Conservation (phyloP, 768 basidiomycete species). For the Psilocybe sp. region DNA sequence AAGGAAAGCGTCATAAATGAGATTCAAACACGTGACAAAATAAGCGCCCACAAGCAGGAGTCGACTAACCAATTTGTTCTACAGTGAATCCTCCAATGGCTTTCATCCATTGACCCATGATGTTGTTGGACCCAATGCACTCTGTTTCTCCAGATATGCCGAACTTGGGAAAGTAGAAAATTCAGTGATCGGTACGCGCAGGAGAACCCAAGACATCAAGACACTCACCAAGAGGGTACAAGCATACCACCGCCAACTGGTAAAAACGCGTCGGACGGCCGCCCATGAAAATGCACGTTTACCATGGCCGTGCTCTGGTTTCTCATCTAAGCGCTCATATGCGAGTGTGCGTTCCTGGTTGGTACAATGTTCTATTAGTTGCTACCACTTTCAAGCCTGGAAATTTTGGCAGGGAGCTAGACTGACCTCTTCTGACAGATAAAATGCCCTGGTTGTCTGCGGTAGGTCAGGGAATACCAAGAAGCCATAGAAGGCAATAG, state of each 20-base stretch:
- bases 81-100: constrained; percentile 60
- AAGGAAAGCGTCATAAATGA: not conserved
- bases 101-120: constrained; percentile 73
- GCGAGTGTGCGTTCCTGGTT: constrained; percentile 55
- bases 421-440: constrained; percentile 53
- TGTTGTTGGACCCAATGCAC: constrained; percentile 65
- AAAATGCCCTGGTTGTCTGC: constrained; percentile 59
- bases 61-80: constrained; percentile 50
- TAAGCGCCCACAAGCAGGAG: not conserved
- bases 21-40: not conserved
- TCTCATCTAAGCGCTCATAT: constrained; percentile 41
- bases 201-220: not conserved
- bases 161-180: constrained; percentile 36
- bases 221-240: constrained; percentile 57
- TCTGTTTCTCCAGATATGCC: constrained; percentile 66
- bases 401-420: not conserved
- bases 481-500: constrained; percentile 71
- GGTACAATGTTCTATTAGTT: no score
- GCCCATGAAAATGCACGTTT: constrained; percentile 43
- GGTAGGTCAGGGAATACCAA: constrained; percentile 73
- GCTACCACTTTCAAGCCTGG: no score
- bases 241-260: constrained; percentile 67
- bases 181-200: not conserved
- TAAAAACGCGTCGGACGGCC: constrained; percentile 45
- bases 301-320: constrained; percentile 31